Base-by-base conservation (phyloP, 164 flowering plant species). In the Umbilicus rupestris region DNA sequence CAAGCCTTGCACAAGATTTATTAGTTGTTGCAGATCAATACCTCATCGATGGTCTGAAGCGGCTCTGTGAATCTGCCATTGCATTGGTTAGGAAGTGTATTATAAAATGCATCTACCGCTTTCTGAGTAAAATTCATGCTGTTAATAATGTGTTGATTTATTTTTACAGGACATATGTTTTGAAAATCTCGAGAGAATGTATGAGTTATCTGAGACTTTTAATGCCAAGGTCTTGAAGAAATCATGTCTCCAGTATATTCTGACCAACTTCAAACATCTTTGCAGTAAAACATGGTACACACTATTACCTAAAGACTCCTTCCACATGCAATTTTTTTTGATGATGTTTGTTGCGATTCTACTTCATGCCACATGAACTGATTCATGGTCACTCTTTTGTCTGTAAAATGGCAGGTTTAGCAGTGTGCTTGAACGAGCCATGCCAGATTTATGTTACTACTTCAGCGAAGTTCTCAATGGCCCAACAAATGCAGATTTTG, bases 21-120 rank as follows among this genome's bases (percentile, higher is more conserved):
- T 82, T 85, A 39, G 74, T 80, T 67, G 89, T 89, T 70, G 93
- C 89, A 10, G 93, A 87, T 73, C 89, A 85, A 74, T 87, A 87
- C 74, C 87, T 87, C 63, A 67, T 87, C 39, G 93, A 87, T 60
- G 88, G 84, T 45, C 87, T 87, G 5, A 87, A 87, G 77, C 88
- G 82, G 30, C 80, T 81, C 0, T 85, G 90, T 42, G 93, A 87
- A 74, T 81, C 77, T 63, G 68, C 82, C 68, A 84, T 87, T 65
- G 90, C 85, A 41, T 76, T 78, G 85, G 89, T 87, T 62, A 65
- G 68, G 37, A 20, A 50, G 12, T 26, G 37, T n/a, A 29, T 1
- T 26, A 19, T 39, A 7, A 52, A 14, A 16, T 45, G 12, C 62
- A 29, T 58, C n/a, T 1, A n/a, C 12, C 9, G 28, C 28, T 9